Evolutionary conservation across 1,284 basidiomycete species (phyloP).

Genomic region (Irpex sp.): DNA sequence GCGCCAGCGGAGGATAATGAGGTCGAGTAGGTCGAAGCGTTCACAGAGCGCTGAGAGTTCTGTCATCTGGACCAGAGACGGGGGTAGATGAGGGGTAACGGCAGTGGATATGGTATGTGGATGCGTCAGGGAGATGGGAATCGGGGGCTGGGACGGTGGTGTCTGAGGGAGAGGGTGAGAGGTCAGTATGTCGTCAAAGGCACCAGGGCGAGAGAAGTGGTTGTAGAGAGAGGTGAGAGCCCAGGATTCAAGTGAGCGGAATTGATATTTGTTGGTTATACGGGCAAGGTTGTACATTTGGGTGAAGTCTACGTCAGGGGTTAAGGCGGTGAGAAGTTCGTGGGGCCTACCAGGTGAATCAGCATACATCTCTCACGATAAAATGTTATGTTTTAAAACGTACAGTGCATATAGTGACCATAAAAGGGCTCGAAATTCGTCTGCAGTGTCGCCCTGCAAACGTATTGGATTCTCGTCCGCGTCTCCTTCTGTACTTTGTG

Average conservation of each 20-base stretch:
- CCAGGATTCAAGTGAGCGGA: conserved; percentile 48
- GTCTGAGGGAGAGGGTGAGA: conserved; percentile 13
- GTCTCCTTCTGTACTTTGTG: conserved; percentile 28
- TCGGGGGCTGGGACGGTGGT: conserved; percentile 2
- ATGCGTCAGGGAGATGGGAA: conserved; percentile 15
- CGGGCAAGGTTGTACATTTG: conserved; percentile 46
- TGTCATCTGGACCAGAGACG: conserved; percentile 37
- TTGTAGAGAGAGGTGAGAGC: conserved; percentile 39
- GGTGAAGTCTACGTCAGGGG: conserved; percentile 35
- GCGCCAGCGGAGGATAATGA: conserved; percentile 35
- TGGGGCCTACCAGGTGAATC: conserved; percentile 34
- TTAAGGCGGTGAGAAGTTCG: conserved; percentile 41
- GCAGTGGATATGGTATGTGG: not conserved
- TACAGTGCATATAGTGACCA: conserved; percentile 35
- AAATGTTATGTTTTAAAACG: not conserved
- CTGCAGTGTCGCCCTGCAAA: conserved; percentile 33
- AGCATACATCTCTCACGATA: not conserved
- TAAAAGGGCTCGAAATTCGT: conserved; percentile 32
- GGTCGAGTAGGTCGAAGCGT: conserved; percentile 38
- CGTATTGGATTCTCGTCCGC: conserved; percentile 33
- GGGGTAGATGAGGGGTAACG: conserved; percentile 9
- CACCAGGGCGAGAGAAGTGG: conserved; percentile 33
- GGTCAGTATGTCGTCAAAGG: conserved; percentile 24
- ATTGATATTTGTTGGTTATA: conserved; percentile 55
- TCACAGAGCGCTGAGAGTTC: conserved; percentile 45